Percentiles rank a stretch among this genome's conserved stretches.
Conservation (phyloP, 345 rosid genomes). For the Eucalyptus cladocalyx region DNA sequence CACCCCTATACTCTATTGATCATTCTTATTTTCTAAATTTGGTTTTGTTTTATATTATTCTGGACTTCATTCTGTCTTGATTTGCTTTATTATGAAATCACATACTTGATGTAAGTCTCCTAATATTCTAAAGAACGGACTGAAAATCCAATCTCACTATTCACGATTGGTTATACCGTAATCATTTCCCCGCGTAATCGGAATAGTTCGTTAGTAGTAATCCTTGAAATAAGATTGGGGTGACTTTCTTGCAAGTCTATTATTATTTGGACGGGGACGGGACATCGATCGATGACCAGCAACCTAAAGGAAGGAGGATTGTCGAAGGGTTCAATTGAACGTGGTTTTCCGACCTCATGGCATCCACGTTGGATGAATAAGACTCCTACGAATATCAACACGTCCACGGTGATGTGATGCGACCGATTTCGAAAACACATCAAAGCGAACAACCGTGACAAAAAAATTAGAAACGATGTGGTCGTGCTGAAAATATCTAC, state of each 20-base stretch:
- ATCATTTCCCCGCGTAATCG: not conserved
- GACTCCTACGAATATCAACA: not conserved
- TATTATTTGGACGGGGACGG: not conserved
- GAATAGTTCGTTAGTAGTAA: not conserved
- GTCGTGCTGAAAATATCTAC: not conserved
- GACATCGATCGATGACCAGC: not conserved
- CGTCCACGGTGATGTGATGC: not conserved
- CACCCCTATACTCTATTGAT: not conserved
- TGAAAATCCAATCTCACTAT: not conserved
- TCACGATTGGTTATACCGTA: not conserved
- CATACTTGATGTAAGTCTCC: not conserved
- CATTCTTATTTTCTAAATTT: no score
- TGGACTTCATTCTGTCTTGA: not conserved
- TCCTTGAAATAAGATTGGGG: not conserved
- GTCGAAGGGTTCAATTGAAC: not conserved
- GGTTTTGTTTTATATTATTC: no score
- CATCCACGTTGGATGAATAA: not conserved
- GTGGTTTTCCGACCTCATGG: not conserved
- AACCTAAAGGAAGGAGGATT: not conserved
- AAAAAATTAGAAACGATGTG: not conserved
- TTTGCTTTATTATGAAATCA: not conserved
- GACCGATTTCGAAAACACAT: no score
- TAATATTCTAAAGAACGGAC: not conserved
- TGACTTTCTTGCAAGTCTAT: not conserved
- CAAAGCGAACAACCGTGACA: not conserved